Conservation (phyloP, 768 basidiomycete genomes). For the Asterophora parasitica region DNA sequence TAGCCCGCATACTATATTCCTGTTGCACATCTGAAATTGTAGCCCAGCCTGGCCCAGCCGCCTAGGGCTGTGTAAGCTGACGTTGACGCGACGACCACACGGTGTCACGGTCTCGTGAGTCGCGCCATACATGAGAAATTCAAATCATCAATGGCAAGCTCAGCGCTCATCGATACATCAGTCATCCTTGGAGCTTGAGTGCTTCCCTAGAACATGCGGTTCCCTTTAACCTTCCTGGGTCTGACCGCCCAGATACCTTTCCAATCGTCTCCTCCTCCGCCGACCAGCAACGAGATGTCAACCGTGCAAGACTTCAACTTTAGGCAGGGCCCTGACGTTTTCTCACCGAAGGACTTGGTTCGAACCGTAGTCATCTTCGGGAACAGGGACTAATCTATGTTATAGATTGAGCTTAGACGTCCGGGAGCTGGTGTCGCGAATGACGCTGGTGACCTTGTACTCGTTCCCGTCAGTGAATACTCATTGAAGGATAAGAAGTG, state of each 20-base stretch:
- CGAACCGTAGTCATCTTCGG: neutral
- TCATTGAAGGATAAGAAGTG: constrained; percentile 73
- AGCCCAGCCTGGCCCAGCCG: too few species aligned
- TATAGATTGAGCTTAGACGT: constrained; percentile 54
- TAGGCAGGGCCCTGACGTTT: constrained; percentile 52
- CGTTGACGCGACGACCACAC: neutral
- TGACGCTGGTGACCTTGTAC: constrained; percentile 58
- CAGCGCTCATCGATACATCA: neutral
- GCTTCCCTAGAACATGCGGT: constrained; percentile 38
- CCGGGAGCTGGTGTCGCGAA: constrained; percentile 68
- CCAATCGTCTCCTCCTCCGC: constrained; percentile 21
- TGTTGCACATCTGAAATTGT: too few species aligned
- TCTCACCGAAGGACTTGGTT: constrained; percentile 67
- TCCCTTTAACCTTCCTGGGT: constrained; percentile 49
- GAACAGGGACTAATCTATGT: neutral
- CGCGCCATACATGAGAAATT: neutral
- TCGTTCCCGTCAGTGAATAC: constrained; percentile 64
- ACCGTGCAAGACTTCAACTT: constrained; percentile 44
- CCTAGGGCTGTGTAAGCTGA: too few species aligned
- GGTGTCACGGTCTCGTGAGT: constrained; percentile 16
- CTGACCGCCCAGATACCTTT: constrained; percentile 53
- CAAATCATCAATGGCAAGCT: neutral
- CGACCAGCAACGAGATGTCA: constrained; percentile 18
- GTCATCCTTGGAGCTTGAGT: neutral
- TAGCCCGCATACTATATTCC: too few species aligned